Evolutionary conservation across 2,329 filamentous ascomycete species (phyloP).

Genomic region (Fusarium sp.): DNA sequence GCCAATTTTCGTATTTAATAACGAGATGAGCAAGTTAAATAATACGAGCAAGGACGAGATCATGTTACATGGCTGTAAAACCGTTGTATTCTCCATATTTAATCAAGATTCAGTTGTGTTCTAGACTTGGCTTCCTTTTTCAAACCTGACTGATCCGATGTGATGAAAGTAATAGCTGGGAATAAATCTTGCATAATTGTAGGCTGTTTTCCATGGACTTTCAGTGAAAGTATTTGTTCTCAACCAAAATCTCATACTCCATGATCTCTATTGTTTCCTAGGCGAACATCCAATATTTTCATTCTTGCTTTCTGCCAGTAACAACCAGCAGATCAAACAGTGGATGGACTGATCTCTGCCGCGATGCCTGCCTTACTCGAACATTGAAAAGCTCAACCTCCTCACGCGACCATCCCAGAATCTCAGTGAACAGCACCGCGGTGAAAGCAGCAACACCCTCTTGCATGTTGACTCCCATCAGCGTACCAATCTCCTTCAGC

Average conservation of each 20-base stretch:
- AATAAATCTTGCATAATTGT: background rate
- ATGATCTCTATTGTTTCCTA: no score
- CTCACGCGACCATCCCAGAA: constrained; percentile 56
- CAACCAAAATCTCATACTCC: no score
- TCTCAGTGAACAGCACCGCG: constrained; percentile 54
- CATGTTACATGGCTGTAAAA: background rate
- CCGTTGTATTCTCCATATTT: background rate
- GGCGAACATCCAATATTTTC: no score
- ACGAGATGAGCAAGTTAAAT: background rate
- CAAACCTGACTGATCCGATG: background rate
- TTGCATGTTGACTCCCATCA: constrained; percentile 54
- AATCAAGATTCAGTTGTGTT: background rate
- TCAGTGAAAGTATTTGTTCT: background rate
- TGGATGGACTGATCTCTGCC: constrained; percentile 48
- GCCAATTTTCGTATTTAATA: background rate
- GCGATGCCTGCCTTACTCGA: constrained; percentile 40
- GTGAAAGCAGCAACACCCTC: constrained; percentile 57
- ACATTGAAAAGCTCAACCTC: constrained; percentile 58
- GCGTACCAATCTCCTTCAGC: constrained; percentile 47
- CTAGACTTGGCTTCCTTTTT: background rate
- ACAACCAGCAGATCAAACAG: constrained; percentile 51
- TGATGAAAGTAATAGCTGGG: background rate
- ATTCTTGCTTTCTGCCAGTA: constrained; percentile 46
- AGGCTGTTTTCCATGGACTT: background rate
- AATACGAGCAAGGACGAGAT: background rate